Evolutionary conservation across 495 filamentous ascomycete genomes (phyloP).

Genomic region (Aspergillus bertholletiae): DNA sequence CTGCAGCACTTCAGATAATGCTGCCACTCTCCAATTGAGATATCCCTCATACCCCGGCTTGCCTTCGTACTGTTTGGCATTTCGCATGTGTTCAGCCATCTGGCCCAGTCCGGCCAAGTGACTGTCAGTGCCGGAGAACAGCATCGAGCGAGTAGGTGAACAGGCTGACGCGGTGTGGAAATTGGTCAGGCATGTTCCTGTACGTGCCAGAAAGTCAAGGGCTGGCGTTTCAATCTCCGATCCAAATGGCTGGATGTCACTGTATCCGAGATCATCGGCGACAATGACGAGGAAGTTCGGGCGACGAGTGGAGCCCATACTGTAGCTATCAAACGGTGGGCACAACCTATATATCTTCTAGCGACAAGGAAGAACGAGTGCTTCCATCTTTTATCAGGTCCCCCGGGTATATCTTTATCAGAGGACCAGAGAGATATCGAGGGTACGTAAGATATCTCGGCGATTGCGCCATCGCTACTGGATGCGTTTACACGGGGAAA

Average conservation of each 20-base stretch:
- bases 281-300: background rate
- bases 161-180: background rate
- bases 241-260: background rate
- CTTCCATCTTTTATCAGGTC: no score
- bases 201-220: background rate
- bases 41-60: constrained; percentile 56
- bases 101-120: no score
- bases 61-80: constrained; percentile 6
- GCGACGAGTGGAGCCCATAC: background rate
- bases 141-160: background rate
- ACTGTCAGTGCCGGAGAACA: background rate
- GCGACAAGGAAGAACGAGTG: no score
- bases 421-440: no score
- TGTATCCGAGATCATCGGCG: background rate
- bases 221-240: background rate
- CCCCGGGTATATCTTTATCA: no score
- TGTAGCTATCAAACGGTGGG: no score
- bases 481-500: no score
- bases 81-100: no score
- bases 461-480: no score
- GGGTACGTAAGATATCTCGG: no score
- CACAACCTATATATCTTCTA: no score
- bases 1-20: constrained; percentile 46
- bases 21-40: constrained; percentile 47
- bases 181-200: background rate